Percentiles rank a stretch among this genome's conserved stretches.
Evolutionary conservation across 1,284 basidiomycete genomes (phyloP).

Genomic region (Rhodotorula sp.): DNA sequence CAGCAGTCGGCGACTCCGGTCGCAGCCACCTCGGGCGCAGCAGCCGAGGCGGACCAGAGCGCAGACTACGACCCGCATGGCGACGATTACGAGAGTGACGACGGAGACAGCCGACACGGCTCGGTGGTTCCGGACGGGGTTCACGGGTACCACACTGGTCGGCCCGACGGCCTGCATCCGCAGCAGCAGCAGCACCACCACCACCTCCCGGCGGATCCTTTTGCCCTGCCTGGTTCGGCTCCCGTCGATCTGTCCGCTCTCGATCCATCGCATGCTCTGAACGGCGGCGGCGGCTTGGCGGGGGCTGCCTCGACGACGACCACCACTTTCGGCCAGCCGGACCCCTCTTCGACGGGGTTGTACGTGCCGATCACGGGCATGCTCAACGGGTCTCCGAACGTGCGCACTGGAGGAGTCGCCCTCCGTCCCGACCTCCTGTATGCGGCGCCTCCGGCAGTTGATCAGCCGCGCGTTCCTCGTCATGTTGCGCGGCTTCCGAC

Average conservation of each 20-base stretch:
- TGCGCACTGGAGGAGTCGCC: background rate
- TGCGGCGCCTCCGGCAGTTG: background rate
- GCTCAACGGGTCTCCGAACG: background rate
- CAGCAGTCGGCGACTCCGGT: background rate
- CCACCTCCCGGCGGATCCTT: background rate
- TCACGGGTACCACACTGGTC: background rate
- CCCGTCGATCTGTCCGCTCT: background rate
- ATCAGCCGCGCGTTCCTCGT: background rate
- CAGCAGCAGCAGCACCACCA: background rate
- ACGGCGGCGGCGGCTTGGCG: background rate
- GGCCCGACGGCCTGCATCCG: background rate
- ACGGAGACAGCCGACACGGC: background rate
- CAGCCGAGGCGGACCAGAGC: background rate
- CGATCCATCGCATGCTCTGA: background rate
- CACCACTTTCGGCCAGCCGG: background rate
- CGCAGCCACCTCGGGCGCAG: background rate
- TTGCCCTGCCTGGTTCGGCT: background rate
- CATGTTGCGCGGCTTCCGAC: background rate
- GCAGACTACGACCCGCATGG: background rate
- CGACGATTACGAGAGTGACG: conserved; percentile 1
- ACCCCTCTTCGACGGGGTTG: background rate
- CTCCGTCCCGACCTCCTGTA: background rate
- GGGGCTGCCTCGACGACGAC: background rate
- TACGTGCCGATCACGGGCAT: background rate
- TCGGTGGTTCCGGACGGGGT: background rate